Conservation (phyloP, 257 asterid genomes). For the Solanum tarijense region DNA sequence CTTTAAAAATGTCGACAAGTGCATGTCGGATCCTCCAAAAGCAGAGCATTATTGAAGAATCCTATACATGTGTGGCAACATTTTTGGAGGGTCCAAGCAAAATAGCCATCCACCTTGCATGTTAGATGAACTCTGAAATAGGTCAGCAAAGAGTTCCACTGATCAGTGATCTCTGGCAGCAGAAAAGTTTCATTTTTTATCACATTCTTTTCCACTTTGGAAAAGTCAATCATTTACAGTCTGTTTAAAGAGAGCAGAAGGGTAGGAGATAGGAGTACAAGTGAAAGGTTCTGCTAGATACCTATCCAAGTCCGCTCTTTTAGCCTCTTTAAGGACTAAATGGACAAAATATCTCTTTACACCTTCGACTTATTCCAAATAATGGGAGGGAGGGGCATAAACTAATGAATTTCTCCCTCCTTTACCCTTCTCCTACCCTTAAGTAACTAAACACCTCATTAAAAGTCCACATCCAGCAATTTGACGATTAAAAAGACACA, state of each 20-base stretch:
- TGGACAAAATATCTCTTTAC: neutral
- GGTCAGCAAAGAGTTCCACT: neutral
- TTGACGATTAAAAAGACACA: neutral
- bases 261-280: neutral
- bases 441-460: neutral
- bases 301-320: neutral
- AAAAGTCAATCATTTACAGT: neutral
- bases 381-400: neutral
- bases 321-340: neutral
- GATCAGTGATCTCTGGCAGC: neutral
- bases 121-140: neutral
- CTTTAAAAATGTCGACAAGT: neutral
- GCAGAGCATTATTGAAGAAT: neutral
- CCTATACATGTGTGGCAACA: accelerated
- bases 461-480: neutral
- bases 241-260: neutral
- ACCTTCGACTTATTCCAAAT: neutral
- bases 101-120: neutral
- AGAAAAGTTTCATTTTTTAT: neutral
- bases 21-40: neutral
- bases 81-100: neutral
- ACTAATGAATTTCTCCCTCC: neutral
- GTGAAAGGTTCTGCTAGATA: neutral
- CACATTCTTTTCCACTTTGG: neutral
- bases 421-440: neutral